Conservation (phyloP, 805 yeast species). For the Yamadazyma phyllophila region DNA sequence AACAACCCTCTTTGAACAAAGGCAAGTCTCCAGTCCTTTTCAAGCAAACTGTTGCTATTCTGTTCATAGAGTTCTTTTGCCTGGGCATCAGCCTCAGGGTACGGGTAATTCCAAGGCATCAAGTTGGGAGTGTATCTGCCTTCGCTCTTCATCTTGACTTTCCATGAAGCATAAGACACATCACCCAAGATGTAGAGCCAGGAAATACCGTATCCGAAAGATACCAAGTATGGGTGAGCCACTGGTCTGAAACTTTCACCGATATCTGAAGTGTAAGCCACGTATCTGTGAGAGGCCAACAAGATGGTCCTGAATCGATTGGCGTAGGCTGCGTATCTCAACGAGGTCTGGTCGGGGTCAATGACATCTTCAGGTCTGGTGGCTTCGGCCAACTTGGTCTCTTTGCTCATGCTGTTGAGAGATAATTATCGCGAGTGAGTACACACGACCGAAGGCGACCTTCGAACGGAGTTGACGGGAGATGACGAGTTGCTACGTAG, state of each 20-base stretch:
- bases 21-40: constrained; percentile 65
- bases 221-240: constrained; percentile 67
- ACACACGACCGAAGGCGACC: too few relatives aligned
- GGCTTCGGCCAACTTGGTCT: constrained; percentile 1
- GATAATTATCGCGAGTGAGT: too few relatives aligned
- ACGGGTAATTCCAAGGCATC: constrained; percentile 63
- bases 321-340: constrained; percentile 83
- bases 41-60: constrained; percentile 28
- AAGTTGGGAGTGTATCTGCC: constrained; percentile 61
- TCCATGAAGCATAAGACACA: constrained; percentile 72
- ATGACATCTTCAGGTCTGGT: constrained; percentile 3
- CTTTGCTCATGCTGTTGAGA: neutral
- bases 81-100: constrained; percentile 38
- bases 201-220: constrained; percentile 65
- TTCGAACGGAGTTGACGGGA: too few relatives aligned
- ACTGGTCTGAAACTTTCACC: constrained; percentile 87
- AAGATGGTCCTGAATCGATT: constrained; percentile 69
- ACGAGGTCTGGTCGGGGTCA: constrained; percentile 17
- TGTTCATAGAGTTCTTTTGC: constrained; percentile 34
- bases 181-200: constrained; percentile 78
- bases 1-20: constrained; percentile 72
- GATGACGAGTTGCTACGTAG: too few relatives aligned
- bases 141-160: constrained; percentile 60
- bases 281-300: constrained; percentile 72
- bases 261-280: constrained; percentile 82